phyloP scores from a whole-genome alignment of 1,139 yeast genomes.

The Schizosaccharomyces versatilis region DNA sequence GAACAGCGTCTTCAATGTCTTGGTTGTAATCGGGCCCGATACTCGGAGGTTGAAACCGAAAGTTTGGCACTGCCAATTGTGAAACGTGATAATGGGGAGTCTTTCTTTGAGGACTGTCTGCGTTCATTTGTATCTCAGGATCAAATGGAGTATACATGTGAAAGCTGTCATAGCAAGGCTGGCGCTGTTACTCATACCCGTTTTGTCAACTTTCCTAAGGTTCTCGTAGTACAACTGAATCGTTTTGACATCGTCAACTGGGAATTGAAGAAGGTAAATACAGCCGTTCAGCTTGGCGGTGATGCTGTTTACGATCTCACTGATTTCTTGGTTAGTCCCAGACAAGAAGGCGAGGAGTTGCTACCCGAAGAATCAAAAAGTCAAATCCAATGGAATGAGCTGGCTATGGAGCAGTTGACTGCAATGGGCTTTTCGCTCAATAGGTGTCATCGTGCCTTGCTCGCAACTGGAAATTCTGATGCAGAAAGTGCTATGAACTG shows the following conservation, averaged over 20 bases:
- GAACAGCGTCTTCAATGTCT: slow-evolving; percentile 46
- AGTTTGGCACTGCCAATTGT: slow-evolving; percentile 43
- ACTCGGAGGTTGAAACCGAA: slow-evolving; percentile 40
- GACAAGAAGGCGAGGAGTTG: slow-evolving; percentile 26
- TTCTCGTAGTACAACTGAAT: slow-evolving; percentile 51
- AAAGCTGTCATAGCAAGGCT: slow-evolving; percentile 24
- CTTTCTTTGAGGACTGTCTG: slow-evolving; percentile 33
- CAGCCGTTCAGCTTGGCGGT: slow-evolving; percentile 43
- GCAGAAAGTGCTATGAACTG: slow-evolving; percentile 78
- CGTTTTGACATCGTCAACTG: slow-evolving; percentile 70
- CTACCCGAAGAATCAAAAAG: slow-evolving; percentile 20
- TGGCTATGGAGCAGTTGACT: slow-evolving; percentile 31
- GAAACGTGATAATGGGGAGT: slow-evolving; percentile 25
- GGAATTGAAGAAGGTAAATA: slow-evolving; percentile 60
- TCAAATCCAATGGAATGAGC: slow-evolving; percentile 23
- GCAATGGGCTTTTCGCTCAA: slow-evolving; percentile 76
- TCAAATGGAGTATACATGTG: slow-evolving; percentile 45
- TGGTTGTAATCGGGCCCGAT: slow-evolving; percentile 38
- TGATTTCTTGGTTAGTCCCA: slow-evolving; percentile 20
- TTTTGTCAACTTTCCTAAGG: slow-evolving; percentile 45
- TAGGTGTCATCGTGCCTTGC: slow-evolving; percentile 46
- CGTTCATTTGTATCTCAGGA: slow-evolving; percentile 30
- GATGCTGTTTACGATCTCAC: slow-evolving; percentile 21
- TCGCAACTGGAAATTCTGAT: slow-evolving; percentile 41
- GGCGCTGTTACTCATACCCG: slow-evolving; percentile 26